Evolutionary conservation across 2,329 filamentous ascomycete genomes (phyloP), one percentile per base, ranked within the genome.

Genomic region (Epichloe hybrida): DNA sequence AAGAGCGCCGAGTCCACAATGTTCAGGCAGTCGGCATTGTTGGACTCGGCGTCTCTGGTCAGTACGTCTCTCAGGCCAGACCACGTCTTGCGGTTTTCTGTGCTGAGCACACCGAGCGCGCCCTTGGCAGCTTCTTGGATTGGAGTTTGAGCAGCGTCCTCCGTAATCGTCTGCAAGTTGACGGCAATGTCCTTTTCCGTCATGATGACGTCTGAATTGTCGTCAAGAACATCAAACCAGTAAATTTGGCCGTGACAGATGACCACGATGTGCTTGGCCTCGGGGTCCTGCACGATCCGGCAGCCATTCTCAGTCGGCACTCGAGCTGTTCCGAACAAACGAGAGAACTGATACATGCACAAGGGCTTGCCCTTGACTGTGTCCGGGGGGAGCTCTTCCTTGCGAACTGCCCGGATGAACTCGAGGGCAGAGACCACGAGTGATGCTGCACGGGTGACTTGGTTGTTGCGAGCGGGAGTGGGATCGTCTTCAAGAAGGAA

Each of bases 261-360:
- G 42, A 97, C 88, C 9, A 96, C 86, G 38, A 98, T 75, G 65
- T 98, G 93, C 69, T 89, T 95, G 3, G 91, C 88, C n/a, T 83
- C 80, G 0, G 89, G 86, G 61, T 97, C 90, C 64, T 97, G 90
- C 56, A 90, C 89, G 61, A 98, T 97, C 59, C 95, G 86, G 64
- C 93, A 98, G 5, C 93, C 93, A 63, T 93, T 84, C 34, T 95
- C 88, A 0, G 91, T 97, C 0, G 93, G 93, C 8, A 98, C 87
- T 57, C 93, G 81, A 44, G 93, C 90, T 1, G 93, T 97, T 48
- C 93, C 93, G 61, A 98, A 98, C 31, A 98, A 74, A 17, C 91
- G 80, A 0, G 91, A 95, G 69, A 95, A 97, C 66, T 98, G 93
- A 66, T 96, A 95, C 93, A 98, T 98, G 74, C 88, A 93, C 17